A percentile compares a stretch with the other conserved stretches of the same genome.
These are phyloP conservation scores for Nematodospora anomalae DNA, from an alignment of 1,139 yeast species.

Conservation along the genomic window DNA sequence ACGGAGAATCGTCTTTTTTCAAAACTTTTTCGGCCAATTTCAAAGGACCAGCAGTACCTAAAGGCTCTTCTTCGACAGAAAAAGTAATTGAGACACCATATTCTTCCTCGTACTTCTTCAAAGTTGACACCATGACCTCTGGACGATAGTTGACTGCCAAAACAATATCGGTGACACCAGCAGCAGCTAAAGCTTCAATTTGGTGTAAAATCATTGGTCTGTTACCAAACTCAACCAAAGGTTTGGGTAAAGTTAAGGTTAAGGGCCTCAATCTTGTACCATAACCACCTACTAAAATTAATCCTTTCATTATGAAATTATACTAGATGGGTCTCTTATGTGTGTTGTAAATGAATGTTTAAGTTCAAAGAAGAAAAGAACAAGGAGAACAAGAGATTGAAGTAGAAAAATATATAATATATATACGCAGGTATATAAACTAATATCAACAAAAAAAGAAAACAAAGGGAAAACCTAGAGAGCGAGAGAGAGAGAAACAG, in stretches of 20 bases:
- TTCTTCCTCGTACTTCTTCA: conserved; percentile 89
- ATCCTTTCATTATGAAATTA: conserved; percentile 73
- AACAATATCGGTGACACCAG: conserved; percentile 98
- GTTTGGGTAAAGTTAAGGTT: conserved; percentile 96
- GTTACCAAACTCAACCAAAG: conserved; percentile 97
- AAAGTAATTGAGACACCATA: conserved; percentile 95
- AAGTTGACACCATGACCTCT: conserved; percentile 96
- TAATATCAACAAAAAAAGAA: too few relatives aligned
- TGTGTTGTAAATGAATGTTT: not conserved
- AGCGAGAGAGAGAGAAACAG: too few relatives aligned
- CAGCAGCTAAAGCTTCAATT: conserved; percentile 95
- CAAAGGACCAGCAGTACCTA: conserved; percentile 99
- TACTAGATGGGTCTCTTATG: too few relatives aligned
- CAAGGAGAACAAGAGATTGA: too few relatives aligned
- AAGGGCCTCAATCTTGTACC: conserved; percentile 99
- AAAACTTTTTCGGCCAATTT: conserved; percentile 94
- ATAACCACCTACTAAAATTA: conserved; percentile 98
- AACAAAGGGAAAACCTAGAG: too few relatives aligned
- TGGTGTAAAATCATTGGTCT: conserved; percentile 97
- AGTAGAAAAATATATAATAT: too few relatives aligned
- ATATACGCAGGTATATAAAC: too few relatives aligned
- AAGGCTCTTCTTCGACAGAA: conserved; percentile 98
- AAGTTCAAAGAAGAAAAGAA: not conserved
- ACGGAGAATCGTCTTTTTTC: conserved; percentile 93
- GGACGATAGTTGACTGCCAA: conserved; percentile 99